Percentiles rank a stretch among this genome's conserved stretches.
These are phyloP conservation scores for Lachnellula occidentalis DNA, from an alignment of 2,329 filamentous ascomycete species.

Conservation along the genomic window DNA sequence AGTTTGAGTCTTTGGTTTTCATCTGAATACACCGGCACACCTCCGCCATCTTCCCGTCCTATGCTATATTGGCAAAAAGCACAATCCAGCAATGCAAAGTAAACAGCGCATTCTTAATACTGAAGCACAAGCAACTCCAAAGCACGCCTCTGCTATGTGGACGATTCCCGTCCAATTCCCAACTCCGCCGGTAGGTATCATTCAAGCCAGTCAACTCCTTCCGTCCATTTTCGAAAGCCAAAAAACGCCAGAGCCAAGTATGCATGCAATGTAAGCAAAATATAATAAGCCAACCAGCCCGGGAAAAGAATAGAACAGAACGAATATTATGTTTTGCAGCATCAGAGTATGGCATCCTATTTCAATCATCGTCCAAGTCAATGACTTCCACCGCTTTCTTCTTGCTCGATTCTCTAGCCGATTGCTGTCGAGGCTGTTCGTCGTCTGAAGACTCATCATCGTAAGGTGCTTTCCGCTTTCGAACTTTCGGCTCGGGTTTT, in stretches of 20 bases:
- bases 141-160: neutral
- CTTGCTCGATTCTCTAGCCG: neutral
- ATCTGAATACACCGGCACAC: too few relatives aligned
- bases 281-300: neutral
- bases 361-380: conserved; percentile 25
- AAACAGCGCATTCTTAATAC: neutral
- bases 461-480: conserved; percentile 19
- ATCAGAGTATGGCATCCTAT: neutral
- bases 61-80: too few relatives aligned
- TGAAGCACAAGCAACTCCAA: neutral
- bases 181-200: too few relatives aligned
- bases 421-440: neutral
- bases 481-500: conserved; percentile 33
- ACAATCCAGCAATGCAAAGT: neutral
- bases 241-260: neutral
- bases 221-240: too few relatives aligned
- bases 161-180: neutral
- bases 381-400: conserved; percentile 21
- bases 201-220: too few relatives aligned
- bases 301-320: too few relatives aligned
- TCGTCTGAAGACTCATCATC: conserved; percentile 8
- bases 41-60: too few relatives aligned
- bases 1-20: too few relatives aligned
- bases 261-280: neutral
- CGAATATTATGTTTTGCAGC: neutral